phyloP scores from a whole-genome alignment of 495 filamentous ascomycete genomes.

The Neurospora pannonica region DNA sequence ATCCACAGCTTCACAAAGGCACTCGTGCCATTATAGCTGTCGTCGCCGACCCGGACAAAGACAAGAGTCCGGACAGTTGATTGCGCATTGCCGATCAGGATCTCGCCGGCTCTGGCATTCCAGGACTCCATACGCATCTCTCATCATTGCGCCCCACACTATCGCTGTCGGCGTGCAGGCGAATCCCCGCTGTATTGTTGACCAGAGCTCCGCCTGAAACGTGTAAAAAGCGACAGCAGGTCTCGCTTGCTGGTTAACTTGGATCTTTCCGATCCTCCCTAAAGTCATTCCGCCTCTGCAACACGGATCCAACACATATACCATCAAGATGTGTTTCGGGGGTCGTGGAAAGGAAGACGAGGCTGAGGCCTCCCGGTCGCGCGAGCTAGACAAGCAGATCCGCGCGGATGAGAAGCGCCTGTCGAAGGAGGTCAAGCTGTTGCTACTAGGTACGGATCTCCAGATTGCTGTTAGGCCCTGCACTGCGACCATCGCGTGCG shows the following conservation, averaged over 20 bases:
- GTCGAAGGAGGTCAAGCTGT: conserved; percentile 71
- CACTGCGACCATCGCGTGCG: background rate
- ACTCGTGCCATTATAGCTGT: background rate
- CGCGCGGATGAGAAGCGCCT: conserved; percentile 74
- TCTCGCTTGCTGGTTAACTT: background rate
- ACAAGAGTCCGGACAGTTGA: background rate
- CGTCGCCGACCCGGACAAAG: background rate
- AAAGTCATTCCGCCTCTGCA: background rate
- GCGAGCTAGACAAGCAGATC: conserved; percentile 67
- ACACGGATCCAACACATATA: background rate
- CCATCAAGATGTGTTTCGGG: conserved; percentile 54
- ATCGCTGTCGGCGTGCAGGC: background rate
- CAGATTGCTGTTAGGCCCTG: background rate
- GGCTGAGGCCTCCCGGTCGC: conserved; percentile 40
- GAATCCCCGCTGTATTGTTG: background rate
- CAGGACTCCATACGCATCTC: background rate
- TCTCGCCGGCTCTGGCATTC: background rate
- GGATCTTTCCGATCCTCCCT: background rate
- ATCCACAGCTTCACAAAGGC: background rate
- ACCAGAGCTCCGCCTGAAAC: background rate
- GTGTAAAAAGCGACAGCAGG: background rate
- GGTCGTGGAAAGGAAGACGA: conserved; percentile 40
- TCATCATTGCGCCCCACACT: background rate
- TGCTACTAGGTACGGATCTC: conserved; percentile 60
- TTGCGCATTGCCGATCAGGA: background rate